A percentile compares a stretch with the other conserved stretches of the same genome.
Conservation (phyloP, 768 basidiomycete genomes). For the Mycena polygramma region DNA sequence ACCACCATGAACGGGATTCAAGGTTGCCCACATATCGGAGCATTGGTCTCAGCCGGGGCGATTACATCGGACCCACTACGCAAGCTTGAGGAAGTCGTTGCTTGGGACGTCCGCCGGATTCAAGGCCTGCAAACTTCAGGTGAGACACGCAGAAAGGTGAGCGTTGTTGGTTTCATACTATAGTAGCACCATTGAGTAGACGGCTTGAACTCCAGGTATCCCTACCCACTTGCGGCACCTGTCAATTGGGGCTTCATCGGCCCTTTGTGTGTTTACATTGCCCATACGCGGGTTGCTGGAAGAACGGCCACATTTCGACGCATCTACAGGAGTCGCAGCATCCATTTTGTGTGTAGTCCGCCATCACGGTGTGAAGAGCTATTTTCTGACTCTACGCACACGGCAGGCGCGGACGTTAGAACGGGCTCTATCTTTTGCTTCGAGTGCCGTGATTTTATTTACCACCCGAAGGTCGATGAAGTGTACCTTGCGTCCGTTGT, state of each 20-base stretch:
- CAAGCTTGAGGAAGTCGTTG: conserved; percentile 28
- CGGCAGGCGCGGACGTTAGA: conserved; percentile 65
- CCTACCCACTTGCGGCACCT: conserved; percentile 27
- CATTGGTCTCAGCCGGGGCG: conserved; percentile 17
- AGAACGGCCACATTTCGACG: conserved; percentile 26
- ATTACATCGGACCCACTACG: conserved; percentile 5
- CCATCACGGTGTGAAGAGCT: too few species aligned
- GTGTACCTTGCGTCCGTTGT: conserved; percentile 33
- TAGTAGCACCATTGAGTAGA: background rate
- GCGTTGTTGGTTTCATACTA: background rate
- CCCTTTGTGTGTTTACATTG: conserved; percentile 37
- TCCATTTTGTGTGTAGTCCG: conserved; percentile 9
- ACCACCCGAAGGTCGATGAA: conserved; percentile 55
- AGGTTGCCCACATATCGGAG: conserved; percentile 29
- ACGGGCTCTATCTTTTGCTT: conserved; percentile 70
- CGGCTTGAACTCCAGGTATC: conserved; percentile 7
- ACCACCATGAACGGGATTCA: conserved; percentile 2
- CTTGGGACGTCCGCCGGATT: conserved; percentile 28
- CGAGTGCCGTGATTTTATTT: conserved; percentile 69
- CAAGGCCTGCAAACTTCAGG: conserved; percentile 28
- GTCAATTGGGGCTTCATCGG: conserved; percentile 26
- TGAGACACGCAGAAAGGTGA: conserved; percentile 21
- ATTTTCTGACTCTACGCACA: background rate
- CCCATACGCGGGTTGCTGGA: conserved; percentile 36
- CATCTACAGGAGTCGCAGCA: conserved; percentile 29